A percentile compares a stretch with the other conserved stretches of the same genome.
These are phyloP conservation scores for Leccinum huronense DNA, from an alignment of 1,284 basidiomycete species.

Conservation along the genomic window DNA sequence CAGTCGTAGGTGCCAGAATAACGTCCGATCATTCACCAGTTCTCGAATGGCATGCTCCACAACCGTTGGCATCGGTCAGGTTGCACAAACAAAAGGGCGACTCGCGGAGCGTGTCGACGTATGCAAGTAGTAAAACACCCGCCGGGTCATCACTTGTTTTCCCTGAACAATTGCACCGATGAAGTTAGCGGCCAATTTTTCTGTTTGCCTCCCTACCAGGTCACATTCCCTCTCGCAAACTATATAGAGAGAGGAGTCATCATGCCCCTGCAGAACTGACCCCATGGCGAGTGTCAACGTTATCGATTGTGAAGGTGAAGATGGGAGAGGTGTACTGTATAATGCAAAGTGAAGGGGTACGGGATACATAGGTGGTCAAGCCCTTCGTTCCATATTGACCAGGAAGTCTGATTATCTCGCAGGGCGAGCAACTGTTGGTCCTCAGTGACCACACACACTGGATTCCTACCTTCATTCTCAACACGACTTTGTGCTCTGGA, in stretches of 20 bases:
- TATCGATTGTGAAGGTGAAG: no score
- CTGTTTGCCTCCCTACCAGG: background rate
- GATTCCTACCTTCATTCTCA: no score
- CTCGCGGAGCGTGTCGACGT: background rate
- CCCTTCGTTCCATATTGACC: no score
- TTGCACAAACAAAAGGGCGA: background rate
- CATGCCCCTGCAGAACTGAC: background rate
- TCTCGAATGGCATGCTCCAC: background rate
- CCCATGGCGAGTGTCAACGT: no score
- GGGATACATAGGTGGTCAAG: no score
- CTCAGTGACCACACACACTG: no score
- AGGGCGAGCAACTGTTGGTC: no score
- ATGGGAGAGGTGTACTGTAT: no score
- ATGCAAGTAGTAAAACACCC: background rate
- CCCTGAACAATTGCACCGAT: background rate
- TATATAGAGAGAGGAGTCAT: background rate
- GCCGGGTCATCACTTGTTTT: background rate
- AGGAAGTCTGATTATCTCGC: no score
- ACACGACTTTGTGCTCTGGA: no score
- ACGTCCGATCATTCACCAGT: background rate
- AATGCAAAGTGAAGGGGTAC: no score
- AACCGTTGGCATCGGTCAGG: background rate
- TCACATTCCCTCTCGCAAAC: background rate
- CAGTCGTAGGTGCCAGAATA: background rate
- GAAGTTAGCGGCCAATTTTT: background rate